These are phyloP conservation scores for Phytophthora rubi DNA, from an alignment of 352 stramenopile species.

Conservation along the genomic window DNA sequence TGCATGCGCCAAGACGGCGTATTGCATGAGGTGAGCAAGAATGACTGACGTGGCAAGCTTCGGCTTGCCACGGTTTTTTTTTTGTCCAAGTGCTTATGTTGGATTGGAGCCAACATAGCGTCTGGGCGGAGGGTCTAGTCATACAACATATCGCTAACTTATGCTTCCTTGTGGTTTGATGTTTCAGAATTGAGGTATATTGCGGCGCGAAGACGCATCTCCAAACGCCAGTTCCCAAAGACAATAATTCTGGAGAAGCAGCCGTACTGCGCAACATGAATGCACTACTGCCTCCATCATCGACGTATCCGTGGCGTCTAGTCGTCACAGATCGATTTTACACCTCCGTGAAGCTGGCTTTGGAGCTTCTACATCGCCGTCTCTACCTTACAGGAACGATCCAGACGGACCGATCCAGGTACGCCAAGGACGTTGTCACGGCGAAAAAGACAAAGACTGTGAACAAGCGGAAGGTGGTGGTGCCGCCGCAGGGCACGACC, in stretches of 20 bases:
- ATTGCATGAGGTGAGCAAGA: not conserved
- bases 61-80: not conserved
- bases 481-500: conserved; percentile 10
- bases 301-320: not conserved
- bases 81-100: not conserved
- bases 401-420: not conserved
- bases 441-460: conserved; percentile 3
- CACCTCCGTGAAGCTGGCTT: conserved; percentile 1
- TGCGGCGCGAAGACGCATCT: conserved; percentile 8
- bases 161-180: not conserved
- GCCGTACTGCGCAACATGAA: conserved; percentile 17
- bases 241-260: conserved; percentile 3
- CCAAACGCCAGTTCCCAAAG: not conserved
- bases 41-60: not conserved
- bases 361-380: conserved; percentile 2
- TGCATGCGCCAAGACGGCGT: not conserved
- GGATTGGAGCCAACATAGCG: not conserved
- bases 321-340: conserved; percentile 5
- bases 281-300: not conserved
- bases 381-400: conserved; percentile 8
- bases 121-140: not conserved
- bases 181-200: not conserved
- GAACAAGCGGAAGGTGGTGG: conserved; percentile 1
- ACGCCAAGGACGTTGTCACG: not conserved
- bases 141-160: not conserved